These are phyloP conservation scores for Hippophae tibetana DNA, from an alignment of 306 rosid genomes.

Conservation along the genomic window DNA sequence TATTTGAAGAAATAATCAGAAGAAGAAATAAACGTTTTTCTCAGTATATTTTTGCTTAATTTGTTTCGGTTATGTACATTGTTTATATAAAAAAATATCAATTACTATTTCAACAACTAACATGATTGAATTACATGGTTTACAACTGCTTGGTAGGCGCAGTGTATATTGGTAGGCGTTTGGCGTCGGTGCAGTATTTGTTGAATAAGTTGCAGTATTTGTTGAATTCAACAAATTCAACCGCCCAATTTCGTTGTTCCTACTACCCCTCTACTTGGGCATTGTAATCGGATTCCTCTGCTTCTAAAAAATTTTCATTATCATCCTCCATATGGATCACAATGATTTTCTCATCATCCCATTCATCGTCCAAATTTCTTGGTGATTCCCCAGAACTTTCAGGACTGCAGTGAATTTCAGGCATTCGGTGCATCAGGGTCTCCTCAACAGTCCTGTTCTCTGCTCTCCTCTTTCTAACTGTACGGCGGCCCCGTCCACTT, in stretches of 20 bases:
- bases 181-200: too few species aligned
- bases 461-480: constrained; percentile 70
- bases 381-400: constrained; percentile 53
- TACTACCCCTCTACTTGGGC: constrained; percentile 71
- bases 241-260: constrained; percentile 78
- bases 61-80: too few species aligned
- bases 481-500: constrained; percentile 82
- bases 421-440: constrained; percentile 30
- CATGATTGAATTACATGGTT: too few species aligned
- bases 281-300: constrained; percentile 73
- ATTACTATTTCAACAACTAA: too few species aligned
- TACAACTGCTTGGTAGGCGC: too few species aligned
- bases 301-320: constrained; percentile 36
- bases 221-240: too few species aligned
- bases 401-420: constrained; percentile 28
- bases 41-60: too few species aligned
- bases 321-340: constrained; percentile 39
- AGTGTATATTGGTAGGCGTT: too few species aligned
- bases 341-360: constrained; percentile 59
- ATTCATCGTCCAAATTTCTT: constrained; percentile 53
- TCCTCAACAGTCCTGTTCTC: constrained; percentile 63
- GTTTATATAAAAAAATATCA: too few species aligned
- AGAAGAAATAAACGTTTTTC: too few species aligned
- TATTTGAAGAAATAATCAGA: too few species aligned
- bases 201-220: too few species aligned